A percentile compares a stretch with the other conserved stretches of the same genome.
phyloP scores from a whole-genome alignment of 768 basidiomycete genomes.

The Crepidotus variabilis region DNA sequence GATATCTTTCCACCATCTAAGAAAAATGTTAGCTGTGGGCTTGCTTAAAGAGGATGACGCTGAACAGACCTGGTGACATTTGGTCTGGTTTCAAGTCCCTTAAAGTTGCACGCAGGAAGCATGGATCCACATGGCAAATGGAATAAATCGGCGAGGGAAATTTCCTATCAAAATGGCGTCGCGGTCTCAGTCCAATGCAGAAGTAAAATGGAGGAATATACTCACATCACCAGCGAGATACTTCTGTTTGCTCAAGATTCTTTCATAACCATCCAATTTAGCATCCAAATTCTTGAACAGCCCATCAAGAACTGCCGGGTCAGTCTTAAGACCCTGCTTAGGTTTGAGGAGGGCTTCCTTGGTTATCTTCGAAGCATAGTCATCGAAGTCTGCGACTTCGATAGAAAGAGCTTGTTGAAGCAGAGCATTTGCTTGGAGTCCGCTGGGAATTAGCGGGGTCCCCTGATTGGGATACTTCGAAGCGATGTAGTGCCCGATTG shows the following conservation, averaged over 20 bases:
- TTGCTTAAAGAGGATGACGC: background rate
- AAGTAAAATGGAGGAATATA: background rate
- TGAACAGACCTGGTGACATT: slow-evolving; percentile 39
- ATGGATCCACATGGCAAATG: slow-evolving; percentile 36
- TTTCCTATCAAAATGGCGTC: slow-evolving; percentile 21
- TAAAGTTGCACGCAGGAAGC: slow-evolving; percentile 23
- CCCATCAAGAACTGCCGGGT: slow-evolving; percentile 23
- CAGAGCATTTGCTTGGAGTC: slow-evolving; percentile 32
- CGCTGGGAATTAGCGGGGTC: slow-evolving; percentile 47
- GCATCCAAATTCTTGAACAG: slow-evolving; percentile 24
- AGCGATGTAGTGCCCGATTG: slow-evolving; percentile 57
- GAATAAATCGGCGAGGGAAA: slow-evolving; percentile 46
- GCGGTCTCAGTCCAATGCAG: background rate
- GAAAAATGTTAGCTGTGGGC: too few species aligned
- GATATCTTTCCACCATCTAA: too few species aligned
- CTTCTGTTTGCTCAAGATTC: slow-evolving; percentile 45
- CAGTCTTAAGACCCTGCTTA: slow-evolving; percentile 28
- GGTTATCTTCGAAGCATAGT: slow-evolving; percentile 31
- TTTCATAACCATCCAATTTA: slow-evolving; percentile 49
- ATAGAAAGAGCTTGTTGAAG: slow-evolving; percentile 48
- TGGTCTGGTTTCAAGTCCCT: slow-evolving; percentile 28
- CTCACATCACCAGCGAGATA: slow-evolving; percentile 58
- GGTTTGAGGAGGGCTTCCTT: slow-evolving; percentile 50
- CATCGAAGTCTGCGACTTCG: slow-evolving; percentile 51
- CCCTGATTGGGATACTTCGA: slow-evolving; percentile 51